Evolutionary conservation across 2,329 filamentous ascomycete genomes (phyloP).

Genomic region (Parasarocladium wereldwijsianum): DNA sequence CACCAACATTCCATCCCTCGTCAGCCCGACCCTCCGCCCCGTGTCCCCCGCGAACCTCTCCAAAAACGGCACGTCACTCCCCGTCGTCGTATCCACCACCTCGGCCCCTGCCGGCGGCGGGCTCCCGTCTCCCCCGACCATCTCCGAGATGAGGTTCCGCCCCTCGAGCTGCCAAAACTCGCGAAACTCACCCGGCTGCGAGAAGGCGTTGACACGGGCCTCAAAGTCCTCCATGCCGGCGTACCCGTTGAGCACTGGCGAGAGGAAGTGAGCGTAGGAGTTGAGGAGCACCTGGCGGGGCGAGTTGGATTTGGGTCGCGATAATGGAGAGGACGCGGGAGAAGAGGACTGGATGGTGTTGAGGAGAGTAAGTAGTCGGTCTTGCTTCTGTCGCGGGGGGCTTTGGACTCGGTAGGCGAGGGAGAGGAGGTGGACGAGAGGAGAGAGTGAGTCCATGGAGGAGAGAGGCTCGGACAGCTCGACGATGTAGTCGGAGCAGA

Average conservation of each 20-base stretch:
- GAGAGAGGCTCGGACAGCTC: constrained; percentile 16
- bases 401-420: constrained; percentile 16
- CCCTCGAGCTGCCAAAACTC: constrained; percentile 19
- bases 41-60: constrained; percentile 12
- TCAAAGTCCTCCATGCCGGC: constrained; percentile 18
- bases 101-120: too few relatives aligned
- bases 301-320: constrained; percentile 8
- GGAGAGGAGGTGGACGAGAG: constrained; percentile 19
- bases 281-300: constrained; percentile 13
- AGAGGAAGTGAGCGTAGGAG: constrained; percentile 16
- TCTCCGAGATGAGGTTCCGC: constrained; percentile 18
- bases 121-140: constrained; percentile 13
- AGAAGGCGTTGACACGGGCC: constrained; percentile 15
- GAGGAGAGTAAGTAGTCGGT: constrained; percentile 19
- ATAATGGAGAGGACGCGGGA: constrained; percentile 5
- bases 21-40: constrained; percentile 13
- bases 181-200: constrained; percentile 17
- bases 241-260: constrained; percentile 19
- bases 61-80: constrained; percentile 13
- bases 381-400: constrained; percentile 11
- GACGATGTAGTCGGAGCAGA: constrained; percentile 14
- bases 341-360: constrained; percentile 12
- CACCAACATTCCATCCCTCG: constrained; percentile 12
- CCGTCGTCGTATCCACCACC: constrained; percentile 11
- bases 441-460: constrained; percentile 15